These are phyloP conservation scores for Leishmania tarentolae DNA, from an alignment of 208 protist species.

Conservation along the genomic window DNA sequence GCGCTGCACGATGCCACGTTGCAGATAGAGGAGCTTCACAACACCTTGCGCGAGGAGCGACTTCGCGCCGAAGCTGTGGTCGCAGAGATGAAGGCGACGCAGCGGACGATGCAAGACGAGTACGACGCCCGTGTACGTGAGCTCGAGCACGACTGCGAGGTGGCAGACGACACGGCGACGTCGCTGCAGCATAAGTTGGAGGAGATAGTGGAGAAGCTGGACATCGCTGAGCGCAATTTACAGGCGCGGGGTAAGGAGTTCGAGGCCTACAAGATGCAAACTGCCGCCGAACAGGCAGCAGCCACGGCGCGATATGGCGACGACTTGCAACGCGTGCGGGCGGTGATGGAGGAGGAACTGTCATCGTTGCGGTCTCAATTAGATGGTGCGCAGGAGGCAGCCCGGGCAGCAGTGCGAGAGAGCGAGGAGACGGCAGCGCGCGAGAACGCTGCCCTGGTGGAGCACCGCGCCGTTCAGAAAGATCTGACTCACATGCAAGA, in stretches of 20 bases:
- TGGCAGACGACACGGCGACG: conserved; percentile 20
- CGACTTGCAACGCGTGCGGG: conserved; percentile 44
- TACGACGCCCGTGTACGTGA: conserved; percentile 45
- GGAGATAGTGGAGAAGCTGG: conserved; percentile 24
- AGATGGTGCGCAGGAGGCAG: conserved; percentile 41
- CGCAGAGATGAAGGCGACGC: conserved; percentile 28
- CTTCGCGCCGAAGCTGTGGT: conserved; percentile 22
- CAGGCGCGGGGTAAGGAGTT: conserved; percentile 10
- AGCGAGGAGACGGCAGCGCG: conserved; percentile 46
- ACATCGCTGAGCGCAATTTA: conserved; percentile 20
- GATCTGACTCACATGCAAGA: conserved; percentile 29
- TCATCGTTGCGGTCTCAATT: conserved; percentile 31
- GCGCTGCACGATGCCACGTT: conserved; percentile 34
- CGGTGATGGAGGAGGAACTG: conserved; percentile 56
- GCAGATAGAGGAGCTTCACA: conserved; percentile 40
- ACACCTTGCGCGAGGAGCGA: conserved; percentile 26
- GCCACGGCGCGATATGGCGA: conserved; percentile 32
- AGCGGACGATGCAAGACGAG: conserved; percentile 40
- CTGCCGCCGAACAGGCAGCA: conserved; percentile 19
- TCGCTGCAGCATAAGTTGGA: conserved; percentile 35
- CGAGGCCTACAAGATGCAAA: conserved; percentile 12
- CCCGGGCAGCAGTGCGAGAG: conserved; percentile 37
- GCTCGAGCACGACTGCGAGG: conserved; percentile 41
- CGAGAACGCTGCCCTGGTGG: conserved; percentile 27
- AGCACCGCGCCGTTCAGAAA: conserved; percentile 29